phyloP scores from a whole-genome alignment of 2,329 filamentous ascomycete species.

The Coniochaeta sp. region DNA sequence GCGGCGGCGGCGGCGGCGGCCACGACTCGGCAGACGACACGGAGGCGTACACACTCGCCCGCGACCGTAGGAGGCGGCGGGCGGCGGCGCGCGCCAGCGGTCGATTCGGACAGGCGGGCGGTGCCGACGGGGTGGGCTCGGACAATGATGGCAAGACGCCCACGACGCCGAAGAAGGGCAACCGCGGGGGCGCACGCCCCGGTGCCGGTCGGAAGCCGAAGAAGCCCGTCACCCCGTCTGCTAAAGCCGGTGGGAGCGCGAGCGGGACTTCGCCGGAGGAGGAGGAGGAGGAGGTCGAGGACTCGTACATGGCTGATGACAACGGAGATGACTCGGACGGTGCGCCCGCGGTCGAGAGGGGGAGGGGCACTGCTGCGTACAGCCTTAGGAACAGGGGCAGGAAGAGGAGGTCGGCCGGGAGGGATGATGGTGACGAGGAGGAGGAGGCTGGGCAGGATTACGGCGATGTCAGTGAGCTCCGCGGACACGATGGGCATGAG shows the following conservation, averaged over 20 bases:
- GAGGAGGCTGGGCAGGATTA: background rate
- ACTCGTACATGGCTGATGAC: background rate
- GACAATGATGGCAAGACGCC: no score
- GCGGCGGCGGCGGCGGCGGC: no score
- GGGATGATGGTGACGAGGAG: constrained; percentile 7
- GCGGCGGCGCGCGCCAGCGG: no score
- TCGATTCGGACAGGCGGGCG: constrained; percentile 6
- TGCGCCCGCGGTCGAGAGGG: background rate
- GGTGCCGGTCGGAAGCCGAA: constrained; percentile 19
- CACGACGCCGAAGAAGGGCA: constrained; percentile 12
- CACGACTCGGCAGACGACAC: no score
- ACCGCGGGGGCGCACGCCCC: constrained; percentile 14
- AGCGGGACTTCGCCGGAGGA: background rate
- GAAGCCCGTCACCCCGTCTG: background rate
- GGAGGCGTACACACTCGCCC: background rate
- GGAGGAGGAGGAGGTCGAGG: background rate
- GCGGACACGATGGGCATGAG: no score
- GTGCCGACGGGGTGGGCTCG: constrained; percentile 4
- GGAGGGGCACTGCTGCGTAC: background rate
- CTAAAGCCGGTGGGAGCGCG: background rate
- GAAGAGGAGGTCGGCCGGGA: constrained; percentile 6
- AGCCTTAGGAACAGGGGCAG: background rate
- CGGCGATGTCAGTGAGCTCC: background rate
- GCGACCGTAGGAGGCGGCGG: background rate
- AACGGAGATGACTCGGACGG: background rate